A percentile compares a stretch with the other conserved stretches of the same genome.
Conservation (phyloP, 352 stramenopile species). For the Phytopythium kandeliae region DNA sequence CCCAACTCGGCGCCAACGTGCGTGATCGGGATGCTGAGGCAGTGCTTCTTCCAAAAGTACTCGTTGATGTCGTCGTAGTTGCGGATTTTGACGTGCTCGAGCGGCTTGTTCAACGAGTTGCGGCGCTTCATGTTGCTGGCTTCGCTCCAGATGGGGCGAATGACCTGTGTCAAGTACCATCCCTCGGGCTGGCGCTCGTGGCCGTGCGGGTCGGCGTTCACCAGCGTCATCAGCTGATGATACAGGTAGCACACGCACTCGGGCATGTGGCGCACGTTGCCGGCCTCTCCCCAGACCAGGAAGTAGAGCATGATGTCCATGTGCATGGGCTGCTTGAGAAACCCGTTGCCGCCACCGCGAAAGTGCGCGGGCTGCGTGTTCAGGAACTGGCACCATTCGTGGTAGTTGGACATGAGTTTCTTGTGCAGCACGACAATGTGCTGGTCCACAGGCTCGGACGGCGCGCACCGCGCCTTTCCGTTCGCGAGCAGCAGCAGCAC, state of each 20-base stretch:
- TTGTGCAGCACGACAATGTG: slow-evolving; percentile 60
- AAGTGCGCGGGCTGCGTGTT: slow-evolving; percentile 73
- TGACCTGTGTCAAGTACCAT: slow-evolving; percentile 57
- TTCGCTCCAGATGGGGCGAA: slow-evolving; percentile 66
- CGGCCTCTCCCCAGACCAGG: slow-evolving; percentile 95
- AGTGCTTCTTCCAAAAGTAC: slow-evolving; percentile 74
- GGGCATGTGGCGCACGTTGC: slow-evolving; percentile 96
- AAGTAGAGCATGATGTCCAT: slow-evolving; percentile 97
- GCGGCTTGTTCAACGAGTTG: slow-evolving; percentile 46
- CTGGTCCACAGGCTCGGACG: slow-evolving; percentile 39
- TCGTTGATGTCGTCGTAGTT: slow-evolving; percentile 85
- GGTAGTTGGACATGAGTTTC: slow-evolving; percentile 75
- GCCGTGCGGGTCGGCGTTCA: slow-evolving; percentile 44
- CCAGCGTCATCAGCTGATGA: slow-evolving; percentile 70
- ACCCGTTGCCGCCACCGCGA: slow-evolving; percentile 9
- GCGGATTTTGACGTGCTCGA: slow-evolving; percentile 71
- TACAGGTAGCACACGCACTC: slow-evolving; percentile 98
- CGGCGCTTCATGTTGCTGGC: slow-evolving; percentile 67
- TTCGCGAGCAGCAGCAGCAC: slow-evolving; percentile 78
- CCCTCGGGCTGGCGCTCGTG: slow-evolving; percentile 33
- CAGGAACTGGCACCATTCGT: slow-evolving; percentile 72
- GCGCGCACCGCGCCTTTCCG: slow-evolving; percentile 47
- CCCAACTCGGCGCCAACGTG: slow-evolving; percentile 42
- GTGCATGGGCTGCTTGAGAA: slow-evolving; percentile 32
- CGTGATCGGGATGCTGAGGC: slow-evolving; percentile 42